A percentile compares a stretch with the other conserved stretches of the same genome.
Conservation (phyloP, 129 eudicot species). For the Mikania micrantha region DNA sequence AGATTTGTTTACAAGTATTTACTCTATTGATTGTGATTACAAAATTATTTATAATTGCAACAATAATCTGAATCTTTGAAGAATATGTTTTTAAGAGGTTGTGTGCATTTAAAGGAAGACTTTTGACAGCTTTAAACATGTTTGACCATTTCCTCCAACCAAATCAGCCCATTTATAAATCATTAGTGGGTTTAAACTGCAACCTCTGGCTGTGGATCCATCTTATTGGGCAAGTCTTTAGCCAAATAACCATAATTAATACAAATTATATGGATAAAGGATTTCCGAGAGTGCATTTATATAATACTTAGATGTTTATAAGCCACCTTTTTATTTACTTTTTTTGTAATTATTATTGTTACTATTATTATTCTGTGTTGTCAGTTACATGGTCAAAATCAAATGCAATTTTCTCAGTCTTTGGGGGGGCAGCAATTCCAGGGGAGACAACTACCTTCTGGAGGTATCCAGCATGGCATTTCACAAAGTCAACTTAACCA, state of each 20-base stretch:
- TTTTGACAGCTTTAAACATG: background rate
- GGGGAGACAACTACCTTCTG: conserved; percentile 72
- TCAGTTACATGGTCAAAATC: conserved; percentile 81
- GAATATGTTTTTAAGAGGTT: background rate
- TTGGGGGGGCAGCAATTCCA: conserved; percentile 81
- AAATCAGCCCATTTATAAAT: background rate
- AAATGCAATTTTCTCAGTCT: conserved; percentile 84
- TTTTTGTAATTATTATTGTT: conserved; percentile 1
- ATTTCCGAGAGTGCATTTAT: background rate
- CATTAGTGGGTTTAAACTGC: background rate
- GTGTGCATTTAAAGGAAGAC: background rate
- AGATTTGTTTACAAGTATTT: background rate
- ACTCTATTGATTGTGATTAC: background rate
- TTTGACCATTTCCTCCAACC: background rate
- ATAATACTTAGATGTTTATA: background rate
- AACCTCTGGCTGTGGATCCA: background rate
- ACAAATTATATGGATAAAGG: background rate
- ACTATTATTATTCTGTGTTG: conserved; percentile 13
- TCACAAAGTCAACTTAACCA: conserved; percentile 81
- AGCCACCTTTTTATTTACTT: background rate
- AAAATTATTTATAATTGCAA: background rate
- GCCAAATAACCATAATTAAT: background rate
- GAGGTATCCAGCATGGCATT: conserved; percentile 70
- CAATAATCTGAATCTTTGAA: background rate
- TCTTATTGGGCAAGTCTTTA: background rate